These are phyloP conservation scores for Phytopythium sindhum DNA, from an alignment of 352 stramenopile species.

Conservation along the genomic window DNA sequence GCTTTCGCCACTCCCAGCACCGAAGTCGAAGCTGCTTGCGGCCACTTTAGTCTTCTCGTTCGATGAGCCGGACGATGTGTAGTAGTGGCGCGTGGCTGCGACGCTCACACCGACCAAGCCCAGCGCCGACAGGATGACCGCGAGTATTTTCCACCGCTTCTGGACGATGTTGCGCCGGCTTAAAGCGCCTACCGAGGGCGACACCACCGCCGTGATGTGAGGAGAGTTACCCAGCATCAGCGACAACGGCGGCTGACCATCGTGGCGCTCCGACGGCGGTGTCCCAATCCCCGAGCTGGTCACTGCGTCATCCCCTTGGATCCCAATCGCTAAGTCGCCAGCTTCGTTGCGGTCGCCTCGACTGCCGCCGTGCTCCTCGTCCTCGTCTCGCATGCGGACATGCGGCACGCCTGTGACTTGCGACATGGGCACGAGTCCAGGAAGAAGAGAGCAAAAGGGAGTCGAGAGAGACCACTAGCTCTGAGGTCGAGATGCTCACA, in stretches of 20 bases:
- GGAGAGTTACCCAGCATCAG: not conserved
- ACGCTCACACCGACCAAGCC: slow-evolving; percentile 16
- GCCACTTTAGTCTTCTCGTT: not conserved
- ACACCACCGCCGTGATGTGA: not conserved
- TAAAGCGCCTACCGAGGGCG: not conserved
- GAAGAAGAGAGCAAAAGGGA: not conserved
- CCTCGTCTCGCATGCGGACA: slow-evolving; percentile 5
- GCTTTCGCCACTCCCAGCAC: not conserved
- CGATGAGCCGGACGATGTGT: too few relatives aligned
- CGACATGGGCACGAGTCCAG: not conserved
- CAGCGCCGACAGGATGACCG: slow-evolving; percentile 12
- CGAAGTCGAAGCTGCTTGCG: not conserved
- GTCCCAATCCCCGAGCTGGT: slow-evolving; percentile 7
- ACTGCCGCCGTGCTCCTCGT: not conserved
- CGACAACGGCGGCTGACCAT: not conserved
- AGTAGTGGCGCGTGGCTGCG: slow-evolving; percentile 3
- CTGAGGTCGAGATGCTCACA: not conserved
- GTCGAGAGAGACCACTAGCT: not conserved
- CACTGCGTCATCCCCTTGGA: not conserved
- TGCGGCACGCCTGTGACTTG: slow-evolving; percentile 5
- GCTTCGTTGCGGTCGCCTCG: not conserved
- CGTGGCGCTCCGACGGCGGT: not conserved
- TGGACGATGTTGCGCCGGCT: not conserved
- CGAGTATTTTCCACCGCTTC: slow-evolving; percentile 14
- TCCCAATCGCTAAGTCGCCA: not conserved